These are phyloP conservation scores for Yamadazyma tumulicola DNA, from an alignment of 805 yeast genomes.

Conservation along the genomic window DNA sequence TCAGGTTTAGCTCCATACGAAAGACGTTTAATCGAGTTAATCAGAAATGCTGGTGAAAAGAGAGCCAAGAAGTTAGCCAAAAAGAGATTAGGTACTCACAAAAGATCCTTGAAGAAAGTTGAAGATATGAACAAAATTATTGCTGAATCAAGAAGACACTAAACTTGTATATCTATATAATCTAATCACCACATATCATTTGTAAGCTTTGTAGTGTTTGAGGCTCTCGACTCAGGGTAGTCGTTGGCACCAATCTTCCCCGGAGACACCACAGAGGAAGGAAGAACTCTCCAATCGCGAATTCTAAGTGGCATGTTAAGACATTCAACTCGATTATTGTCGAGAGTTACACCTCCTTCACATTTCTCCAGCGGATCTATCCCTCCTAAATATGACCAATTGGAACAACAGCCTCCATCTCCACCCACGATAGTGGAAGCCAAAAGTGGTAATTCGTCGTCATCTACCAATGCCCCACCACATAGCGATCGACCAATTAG, in stretches of 20 bases:
- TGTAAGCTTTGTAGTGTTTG: too few relatives aligned
- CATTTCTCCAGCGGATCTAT: constrained; percentile 20
- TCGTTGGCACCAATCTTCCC: too few relatives aligned
- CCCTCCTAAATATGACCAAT: constrained; percentile 17
- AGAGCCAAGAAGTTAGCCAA: constrained; percentile 99
- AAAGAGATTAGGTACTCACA: constrained; percentile 99
- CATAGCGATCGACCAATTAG: constrained; percentile 18
- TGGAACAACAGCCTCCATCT: too few relatives aligned
- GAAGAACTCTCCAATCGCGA: too few relatives aligned
- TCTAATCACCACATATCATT: constrained; percentile 9
- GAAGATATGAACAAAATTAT: constrained; percentile 97
- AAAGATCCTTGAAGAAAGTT: constrained; percentile 99
- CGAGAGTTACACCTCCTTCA: constrained; percentile 18
- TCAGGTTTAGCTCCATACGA: constrained; percentile 99
- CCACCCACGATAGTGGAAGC: background rate
- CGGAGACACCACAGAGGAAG: too few relatives aligned
- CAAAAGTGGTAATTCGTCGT: background rate
- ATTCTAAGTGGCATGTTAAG: too few relatives aligned
- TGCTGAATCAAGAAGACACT: constrained; percentile 95
- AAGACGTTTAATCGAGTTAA: constrained; percentile 98
- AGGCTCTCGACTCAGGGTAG: too few relatives aligned
- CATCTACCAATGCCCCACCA: too few relatives aligned
- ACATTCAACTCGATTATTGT: too few relatives aligned
- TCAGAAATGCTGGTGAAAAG: constrained; percentile 99
- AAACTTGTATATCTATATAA: constrained; percentile 25